Evolutionary conservation across 768 basidiomycete genomes (phyloP), one percentile per base, ranked within the genome.

Genomic region (Holtermannia corniformis): DNA sequence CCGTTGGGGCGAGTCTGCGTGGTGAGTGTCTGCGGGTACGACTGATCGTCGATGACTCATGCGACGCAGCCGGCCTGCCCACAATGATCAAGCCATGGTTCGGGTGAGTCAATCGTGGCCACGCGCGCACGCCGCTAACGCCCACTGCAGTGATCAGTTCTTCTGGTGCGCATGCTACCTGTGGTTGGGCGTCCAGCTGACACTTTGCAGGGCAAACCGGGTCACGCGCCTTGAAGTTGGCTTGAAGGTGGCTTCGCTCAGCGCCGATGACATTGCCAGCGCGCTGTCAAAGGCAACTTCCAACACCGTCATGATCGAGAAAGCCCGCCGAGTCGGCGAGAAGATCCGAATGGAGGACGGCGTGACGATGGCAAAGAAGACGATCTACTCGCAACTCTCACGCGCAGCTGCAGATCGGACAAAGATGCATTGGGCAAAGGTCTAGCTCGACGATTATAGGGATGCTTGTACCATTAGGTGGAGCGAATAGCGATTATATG

Each of bases 81-180:
- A 85, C 83, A 1, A 58, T 83, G 53, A 83, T 85, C 63, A 80
- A 80, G 58, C 82, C 83, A 1, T 85, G 80, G 80, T 85, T 84
- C 61, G 83, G 82, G 51, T 37, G 16, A 7, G 32, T 37, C 32
- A 37, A 37, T 37, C 7, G 16, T 37, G 7, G 32, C n/a, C n/a
- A n/a, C n/a, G n/a, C n/a, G n/a, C n/a, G n/a, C n/a, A n/a, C n/a
- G n/a, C 7, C 7, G 32, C 32, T 37, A 16, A 37, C 32, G 32
- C 7, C 7, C 32, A 37, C n/a, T n/a, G n/a, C 32, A 37, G 32
- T 37, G 62, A 67, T 48, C 62, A 64, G 41, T 61, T 44, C 54
- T 64, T 64, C 49, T 67, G 62, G 65, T 74, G 49, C 56, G 72
- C 58, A 0, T 24, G 27, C 22, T 27, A 24, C 23, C 5, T 20